A percentile compares a stretch with the other conserved stretches of the same genome.
These are phyloP conservation scores for Solanum tacnaense DNA, from an alignment of 257 asterid genomes.

Conservation along the genomic window DNA sequence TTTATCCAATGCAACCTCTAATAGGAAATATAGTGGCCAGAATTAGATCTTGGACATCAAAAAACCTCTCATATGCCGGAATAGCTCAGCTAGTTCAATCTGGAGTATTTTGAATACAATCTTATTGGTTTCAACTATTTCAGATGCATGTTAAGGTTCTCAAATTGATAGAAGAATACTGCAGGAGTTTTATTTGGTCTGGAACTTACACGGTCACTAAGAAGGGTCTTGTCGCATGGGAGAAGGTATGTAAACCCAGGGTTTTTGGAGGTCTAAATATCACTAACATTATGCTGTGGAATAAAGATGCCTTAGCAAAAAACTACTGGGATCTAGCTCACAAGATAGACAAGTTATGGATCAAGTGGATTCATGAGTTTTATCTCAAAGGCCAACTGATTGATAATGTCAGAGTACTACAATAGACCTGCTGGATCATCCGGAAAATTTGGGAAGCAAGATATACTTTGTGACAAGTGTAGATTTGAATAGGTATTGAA, in stretches of 20 bases:
- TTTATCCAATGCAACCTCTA: background rate
- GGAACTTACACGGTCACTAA: background rate
- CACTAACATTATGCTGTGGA: background rate
- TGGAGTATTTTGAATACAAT: background rate
- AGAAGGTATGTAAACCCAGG: background rate
- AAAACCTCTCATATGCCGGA: background rate
- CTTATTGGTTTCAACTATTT: background rate
- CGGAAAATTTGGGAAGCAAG: background rate
- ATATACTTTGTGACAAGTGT: background rate
- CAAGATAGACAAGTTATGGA: too few relatives aligned
- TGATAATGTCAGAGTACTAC: background rate
- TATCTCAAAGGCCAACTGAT: background rate
- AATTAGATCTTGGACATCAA: background rate
- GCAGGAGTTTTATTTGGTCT: background rate
- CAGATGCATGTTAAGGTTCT: background rate
- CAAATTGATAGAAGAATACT: background rate
- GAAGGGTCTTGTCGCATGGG: background rate
- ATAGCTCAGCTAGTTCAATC: background rate
- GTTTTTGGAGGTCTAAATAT: background rate
- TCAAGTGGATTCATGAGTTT: background rate
- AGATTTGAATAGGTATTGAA: background rate
- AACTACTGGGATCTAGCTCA: background rate
- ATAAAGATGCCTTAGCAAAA: background rate
- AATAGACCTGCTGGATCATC: background rate
- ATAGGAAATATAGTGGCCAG: background rate